Conservation (phyloP, 2,329 filamentous ascomycete species). For the Pyricularia sp. region DNA sequence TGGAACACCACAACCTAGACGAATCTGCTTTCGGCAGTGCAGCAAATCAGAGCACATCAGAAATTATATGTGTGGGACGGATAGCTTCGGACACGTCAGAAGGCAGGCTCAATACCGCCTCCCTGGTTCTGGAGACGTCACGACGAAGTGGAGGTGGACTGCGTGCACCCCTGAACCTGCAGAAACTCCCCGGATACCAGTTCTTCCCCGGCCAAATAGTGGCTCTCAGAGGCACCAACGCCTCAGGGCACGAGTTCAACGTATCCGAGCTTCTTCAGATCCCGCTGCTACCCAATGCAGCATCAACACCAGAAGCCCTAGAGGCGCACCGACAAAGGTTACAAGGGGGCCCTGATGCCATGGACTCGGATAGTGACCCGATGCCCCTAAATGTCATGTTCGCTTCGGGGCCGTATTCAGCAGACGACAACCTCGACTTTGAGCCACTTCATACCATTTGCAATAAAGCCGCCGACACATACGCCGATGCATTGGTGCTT, state of each 20-base stretch:
- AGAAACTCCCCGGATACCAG: slow-evolving; percentile 58
- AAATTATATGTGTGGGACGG: slow-evolving; percentile 82
- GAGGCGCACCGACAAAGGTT: slow-evolving; percentile 62
- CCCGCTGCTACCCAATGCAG: slow-evolving; percentile 66
- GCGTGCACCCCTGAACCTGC: slow-evolving; percentile 70
- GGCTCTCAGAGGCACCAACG: slow-evolving; percentile 77
- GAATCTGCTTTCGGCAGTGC: slow-evolving; percentile 81
- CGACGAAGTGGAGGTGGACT: slow-evolving; percentile 73
- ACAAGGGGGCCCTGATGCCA: slow-evolving; percentile 51
- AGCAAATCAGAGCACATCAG: slow-evolving; percentile 71
- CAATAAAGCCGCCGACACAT: slow-evolving; percentile 61
- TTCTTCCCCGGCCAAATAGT: slow-evolving; percentile 96
- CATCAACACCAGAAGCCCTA: slow-evolving; percentile 56
- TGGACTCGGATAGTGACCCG: slow-evolving; percentile 47
- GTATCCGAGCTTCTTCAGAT: slow-evolving; percentile 68
- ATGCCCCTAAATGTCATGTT: slow-evolving; percentile 68
- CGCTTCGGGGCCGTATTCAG: slow-evolving; percentile 81
- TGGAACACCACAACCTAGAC: slow-evolving; percentile 66
- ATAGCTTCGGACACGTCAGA: slow-evolving; percentile 84
- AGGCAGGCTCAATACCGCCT: slow-evolving; percentile 77
- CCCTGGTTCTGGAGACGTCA: slow-evolving; percentile 81
- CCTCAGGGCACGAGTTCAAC: slow-evolving; percentile 73
- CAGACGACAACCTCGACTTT: slow-evolving; percentile 86
- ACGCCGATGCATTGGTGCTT: slow-evolving; percentile 71
- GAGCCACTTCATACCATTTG: slow-evolving; percentile 79